phyloP scores from a whole-genome alignment of 2,329 filamentous ascomycete species.

The Phaeosphaeriaceae sp. region DNA sequence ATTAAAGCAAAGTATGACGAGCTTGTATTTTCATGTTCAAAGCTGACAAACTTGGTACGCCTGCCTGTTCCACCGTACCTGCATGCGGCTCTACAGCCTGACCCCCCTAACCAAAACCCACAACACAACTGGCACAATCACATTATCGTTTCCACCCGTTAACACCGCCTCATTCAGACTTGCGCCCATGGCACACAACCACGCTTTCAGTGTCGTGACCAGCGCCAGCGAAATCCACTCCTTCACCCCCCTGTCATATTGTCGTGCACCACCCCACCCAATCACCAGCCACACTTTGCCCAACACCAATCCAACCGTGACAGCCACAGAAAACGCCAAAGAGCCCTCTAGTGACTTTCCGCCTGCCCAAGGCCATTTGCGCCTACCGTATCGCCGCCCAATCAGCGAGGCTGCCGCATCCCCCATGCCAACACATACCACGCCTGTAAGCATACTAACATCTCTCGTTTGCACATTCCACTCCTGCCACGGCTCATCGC shows the following conservation, averaged over 20 bases:
- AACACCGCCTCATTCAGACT: conserved; percentile 94
- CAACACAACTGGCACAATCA: conserved; percentile 89
- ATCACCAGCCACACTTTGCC: conserved; percentile 76
- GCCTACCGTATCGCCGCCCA: conserved; percentile 81
- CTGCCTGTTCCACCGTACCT: background rate
- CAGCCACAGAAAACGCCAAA: conserved; percentile 79
- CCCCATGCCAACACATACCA: conserved; percentile 93
- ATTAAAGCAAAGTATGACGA: no score
- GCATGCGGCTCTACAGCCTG: conserved; percentile 42
- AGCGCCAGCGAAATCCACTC: conserved; percentile 29
- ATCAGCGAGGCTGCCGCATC: conserved; percentile 92
- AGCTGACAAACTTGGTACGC: background rate
- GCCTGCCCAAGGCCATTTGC: conserved; percentile 96
- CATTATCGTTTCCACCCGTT: conserved; percentile 97
- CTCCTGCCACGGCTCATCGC: conserved; percentile 63
- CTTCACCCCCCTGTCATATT: conserved; percentile 51
- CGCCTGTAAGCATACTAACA: conserved; percentile 87
- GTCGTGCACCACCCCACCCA: conserved; percentile 65
- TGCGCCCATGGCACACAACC: conserved; percentile 73
- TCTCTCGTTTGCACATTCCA: conserved; percentile 79
- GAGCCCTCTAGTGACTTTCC: conserved; percentile 93
- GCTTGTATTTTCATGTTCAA: background rate
- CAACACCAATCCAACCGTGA: conserved; percentile 73
- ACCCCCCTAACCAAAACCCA: conserved; percentile 90
- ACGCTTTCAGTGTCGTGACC: conserved; percentile 62